Evolutionary conservation across 2,329 filamentous ascomycete genomes (phyloP), one percentile per base, ranked within the genome.

Genomic region (Cercospora janseana): DNA sequence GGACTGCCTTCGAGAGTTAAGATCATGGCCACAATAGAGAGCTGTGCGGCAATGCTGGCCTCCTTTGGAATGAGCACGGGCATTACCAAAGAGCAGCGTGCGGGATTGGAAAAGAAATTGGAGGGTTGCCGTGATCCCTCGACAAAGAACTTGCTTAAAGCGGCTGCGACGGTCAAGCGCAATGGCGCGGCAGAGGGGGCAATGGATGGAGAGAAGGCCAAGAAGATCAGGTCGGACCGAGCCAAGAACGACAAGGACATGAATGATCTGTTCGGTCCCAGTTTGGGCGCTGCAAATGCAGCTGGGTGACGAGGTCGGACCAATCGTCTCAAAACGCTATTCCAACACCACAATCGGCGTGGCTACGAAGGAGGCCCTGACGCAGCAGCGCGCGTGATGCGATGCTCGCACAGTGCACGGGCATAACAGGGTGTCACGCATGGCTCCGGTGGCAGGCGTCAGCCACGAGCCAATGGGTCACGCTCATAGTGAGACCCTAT

Each of bases 101-200:
- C 56, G 0, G 53, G 40, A 21, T 27, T 88, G 9, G 77, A 82
- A 12, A 82, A 79, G 69, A 90, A 88, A 65, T 73, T 91, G n/a
- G 81, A 80, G 53, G 80, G 78, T 60, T 91, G 87, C 60, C 76
- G 83, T 50, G 87, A 92, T 61, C 86, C 87, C 0, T 84, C 88
- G 59, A 81, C 87, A 49, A 81, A 79, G 34, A 85, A 91, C 66
- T 69, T 91, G 3, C 82, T 89, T 13, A 82, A 82, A 40, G 70
- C 87, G 43, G 83, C 87, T 61, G 78, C 79, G 56, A 80, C 81
- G 15, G 78, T 84, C 60, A 81, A 75, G 62, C 60, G 71, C 40
- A 70, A 72, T 20, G 62, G 59, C 2, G 69, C 62, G 1, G 65
- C 69, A 31, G 67, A 67, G 0, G 69, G 66, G 1, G 67, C 60